phyloP scores from a whole-genome alignment of 2,329 filamentous ascomycete genomes.

The Arthrobotrys musiformis region DNA sequence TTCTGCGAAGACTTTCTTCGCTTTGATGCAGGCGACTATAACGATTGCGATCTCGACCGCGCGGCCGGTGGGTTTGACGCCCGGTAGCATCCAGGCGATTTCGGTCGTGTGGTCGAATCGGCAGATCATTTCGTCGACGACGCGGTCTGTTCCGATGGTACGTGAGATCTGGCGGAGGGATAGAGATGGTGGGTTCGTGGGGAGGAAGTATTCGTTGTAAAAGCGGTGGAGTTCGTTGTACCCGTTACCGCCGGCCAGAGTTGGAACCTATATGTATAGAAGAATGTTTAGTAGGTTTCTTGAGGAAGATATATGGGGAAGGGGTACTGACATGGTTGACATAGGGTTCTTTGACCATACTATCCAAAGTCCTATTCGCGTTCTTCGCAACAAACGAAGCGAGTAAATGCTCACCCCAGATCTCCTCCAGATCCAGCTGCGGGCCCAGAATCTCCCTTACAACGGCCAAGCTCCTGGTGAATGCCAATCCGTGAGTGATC shows the following conservation, averaged over 20 bases:
- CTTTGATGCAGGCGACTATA: conserved; percentile 74
- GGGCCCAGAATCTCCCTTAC: conserved; percentile 76
- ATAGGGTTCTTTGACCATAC: conserved; percentile 82
- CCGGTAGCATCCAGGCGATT: conserved; percentile 75
- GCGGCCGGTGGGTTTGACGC: conserved; percentile 70
- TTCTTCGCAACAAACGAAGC: conserved; percentile 76
- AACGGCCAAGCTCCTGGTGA: conserved; percentile 72
- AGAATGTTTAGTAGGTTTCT: not conserved
- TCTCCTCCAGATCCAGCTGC: conserved; percentile 77
- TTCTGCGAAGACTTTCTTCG: conserved; percentile 75
- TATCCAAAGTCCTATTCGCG: conserved; percentile 79
- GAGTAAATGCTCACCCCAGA: conserved; percentile 81
- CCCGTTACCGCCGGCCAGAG: conserved; percentile 75
- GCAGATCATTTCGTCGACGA: conserved; percentile 77
- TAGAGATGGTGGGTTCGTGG: conserved; percentile 75
- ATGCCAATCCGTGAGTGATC: conserved; percentile 74
- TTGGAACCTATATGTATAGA: conserved; percentile 33
- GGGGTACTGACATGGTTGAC: conserved; percentile 69
- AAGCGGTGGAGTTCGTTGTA: conserved; percentile 72
- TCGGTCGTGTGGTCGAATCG: conserved; percentile 72
- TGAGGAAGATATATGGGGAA: not conserved
- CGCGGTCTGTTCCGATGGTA: conserved; percentile 76
- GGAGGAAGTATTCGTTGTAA: conserved; percentile 79
- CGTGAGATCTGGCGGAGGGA: conserved; percentile 76
- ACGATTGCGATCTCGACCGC: conserved; percentile 72